Conservation (phyloP, 108 stramenopile genomes). For the Nitzschia sp. region DNA sequence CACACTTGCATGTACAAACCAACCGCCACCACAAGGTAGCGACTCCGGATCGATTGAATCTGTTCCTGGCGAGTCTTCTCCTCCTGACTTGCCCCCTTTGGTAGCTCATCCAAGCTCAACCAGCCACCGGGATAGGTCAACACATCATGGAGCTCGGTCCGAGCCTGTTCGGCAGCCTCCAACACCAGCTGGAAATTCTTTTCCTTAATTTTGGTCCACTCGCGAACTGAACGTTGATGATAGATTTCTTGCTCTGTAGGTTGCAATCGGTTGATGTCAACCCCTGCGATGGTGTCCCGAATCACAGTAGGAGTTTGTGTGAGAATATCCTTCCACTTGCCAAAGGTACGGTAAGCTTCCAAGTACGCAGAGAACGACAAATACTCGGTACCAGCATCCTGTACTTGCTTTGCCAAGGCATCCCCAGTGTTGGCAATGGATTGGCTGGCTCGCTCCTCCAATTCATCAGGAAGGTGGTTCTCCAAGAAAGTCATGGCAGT, state of each 20-base stretch:
- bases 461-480: slow-evolving; percentile 34
- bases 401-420: neutral
- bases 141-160: slow-evolving; percentile 49
- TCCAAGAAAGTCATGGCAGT: slow-evolving; percentile 36
- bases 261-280: slow-evolving; percentile 26
- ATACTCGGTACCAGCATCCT: slow-evolving; percentile 36
- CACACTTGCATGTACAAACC: slow-evolving; percentile 63
- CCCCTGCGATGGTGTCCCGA: neutral
- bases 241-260: slow-evolving; percentile 52
- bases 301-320: slow-evolving; percentile 14
- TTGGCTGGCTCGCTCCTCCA: slow-evolving; percentile 25
- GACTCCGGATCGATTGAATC: slow-evolving; percentile 43
- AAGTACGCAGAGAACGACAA: slow-evolving; percentile 39
- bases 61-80: slow-evolving; percentile 41
- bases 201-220: slow-evolving; percentile 40
- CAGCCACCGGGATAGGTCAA: slow-evolving; percentile 69
- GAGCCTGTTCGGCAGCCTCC: slow-evolving; percentile 51
- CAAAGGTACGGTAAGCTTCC: slow-evolving; percentile 37
- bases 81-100: slow-evolving; percentile 21
- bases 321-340: slow-evolving; percentile 37
- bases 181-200: slow-evolving; percentile 39
- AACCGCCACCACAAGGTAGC: slow-evolving; percentile 51
- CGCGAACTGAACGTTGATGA: slow-evolving; percentile 10
- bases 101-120: slow-evolving; percentile 45
- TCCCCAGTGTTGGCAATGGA: neutral